Base-by-base conservation (phyloP, 305 asterid genomes). In the Stenogyne calaminthoides region DNA sequence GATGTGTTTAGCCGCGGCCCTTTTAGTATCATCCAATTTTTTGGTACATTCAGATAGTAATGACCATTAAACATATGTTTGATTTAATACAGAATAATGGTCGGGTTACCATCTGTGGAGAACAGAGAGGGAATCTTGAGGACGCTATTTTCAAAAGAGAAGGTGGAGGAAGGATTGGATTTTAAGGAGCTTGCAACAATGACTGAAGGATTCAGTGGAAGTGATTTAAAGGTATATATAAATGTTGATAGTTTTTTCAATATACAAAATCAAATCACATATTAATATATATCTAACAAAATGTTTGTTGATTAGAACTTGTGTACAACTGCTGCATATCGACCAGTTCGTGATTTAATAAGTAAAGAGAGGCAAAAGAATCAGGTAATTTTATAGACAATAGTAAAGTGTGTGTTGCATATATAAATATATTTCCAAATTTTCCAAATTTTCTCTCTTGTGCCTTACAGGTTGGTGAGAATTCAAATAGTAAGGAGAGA, bases 121-220 rank as follows among this genome's bases (percentile, higher is more conserved):
- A 86, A 85, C 59, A 81, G 96, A 75, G 93, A 85, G 80, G 72
- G 67, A 77, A 89, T 87, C 72, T 14, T 91, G 37, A 88, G 79
- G 82, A 90, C 92, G 4, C 77, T 90, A 27, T 58, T 92, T 77
- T 83, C 90, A 19, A 88, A 88, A 67, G 95, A 92, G 82, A 82
- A 73, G 73, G 84, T 85, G 9, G 88, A 80, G 16, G 90, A 82
- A 25, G 80, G 78, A 27, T 62, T 89, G 66, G 88, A 92, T 77
- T 90, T 77, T 55, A 75, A 76, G 62, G 95, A 87, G 84, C 88
- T 92, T 42, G 97, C 90, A 39, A 69, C 81, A 12, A 84, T 88
- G 91, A 88, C 95, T 4, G 96, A 89, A 76, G 97, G 97, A 76
- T 92, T 79, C 77, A 84, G 86, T 42, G 97, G 96, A 58, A 89